Evolutionary conservation across 495 filamentous ascomycete genomes (phyloP), one percentile per base, ranked within the genome.

Genomic region (Parmelia sp.): DNA sequence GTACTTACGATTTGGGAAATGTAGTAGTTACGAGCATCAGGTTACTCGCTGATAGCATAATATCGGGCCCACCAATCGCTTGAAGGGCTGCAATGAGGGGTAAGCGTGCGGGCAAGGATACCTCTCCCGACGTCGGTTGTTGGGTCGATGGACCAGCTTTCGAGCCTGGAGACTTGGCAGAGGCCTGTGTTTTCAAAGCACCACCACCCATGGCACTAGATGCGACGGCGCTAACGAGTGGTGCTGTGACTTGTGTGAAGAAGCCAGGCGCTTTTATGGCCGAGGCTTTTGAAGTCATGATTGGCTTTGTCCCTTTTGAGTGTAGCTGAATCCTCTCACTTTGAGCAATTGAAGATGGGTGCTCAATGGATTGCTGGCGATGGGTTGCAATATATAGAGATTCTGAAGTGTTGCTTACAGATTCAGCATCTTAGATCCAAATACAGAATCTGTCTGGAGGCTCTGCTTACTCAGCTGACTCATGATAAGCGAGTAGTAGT

Each of bases 1-100:
- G 12, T 19, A 36, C 42, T 35, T 65, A n/a, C 15, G 59, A 23
- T 64, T 65, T 65, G 27, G 63, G 63, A 44, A 65, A 62, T 14
- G 37, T 49, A 8, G 58, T 65, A 17, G 56, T 44, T 19, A 65
- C 63, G 33, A 65, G 58, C 29, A 42, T 49, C 3, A 65, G 60
- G 19, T 49, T 42, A 29, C 15, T 36, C 14, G 63, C 59, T 2
- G 63, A 61, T 14, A 29, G 10, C 29, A 65, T 23, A 19, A 8
- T 35, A 9, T 63, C 63, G 19, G 40, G 55, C 27, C 62, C 62
- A 7, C 63, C 63, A 29, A 65, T 44, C 5, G 63, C 63, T 45
- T 45, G 29, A 42, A 65, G 35, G 19, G 63, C 63, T 25, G 39
- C 31, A 17, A 47, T 45, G 58, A 65, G 40, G 9, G 63, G 63